Conservation (phyloP, 306 rosid species). For the Medicago truncatula region MtrunA17r5.0-ANR NC_053045.1:64739001-64739500, state of each 20-base stretch:
- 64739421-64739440: constrained; percentile 86
- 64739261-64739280: not conserved
- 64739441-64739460: constrained; percentile 96
- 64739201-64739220: not conserved
- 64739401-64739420: constrained; percentile 92
- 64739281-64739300: not conserved
- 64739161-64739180: not conserved
- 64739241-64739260: not conserved
- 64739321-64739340: constrained; percentile 20
- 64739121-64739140: not conserved
- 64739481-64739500: constrained; percentile 91
- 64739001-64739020: too few relatives aligned
- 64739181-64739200: not conserved
- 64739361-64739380: constrained; percentile 87
- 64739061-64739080: not conserved
- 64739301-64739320: constrained; percentile 16
- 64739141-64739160: not conserved
- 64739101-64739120: not conserved
- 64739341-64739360: constrained; percentile 31
- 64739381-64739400: constrained; percentile 87
- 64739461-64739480: constrained; percentile 96
- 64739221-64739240: constrained; percentile 2
- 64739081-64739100: not conserved
- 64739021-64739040: not conserved
- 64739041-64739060: not conserved